phyloP scores from a whole-genome alignment of 208 protist genomes.

The Perkinsela sp. region DNA sequence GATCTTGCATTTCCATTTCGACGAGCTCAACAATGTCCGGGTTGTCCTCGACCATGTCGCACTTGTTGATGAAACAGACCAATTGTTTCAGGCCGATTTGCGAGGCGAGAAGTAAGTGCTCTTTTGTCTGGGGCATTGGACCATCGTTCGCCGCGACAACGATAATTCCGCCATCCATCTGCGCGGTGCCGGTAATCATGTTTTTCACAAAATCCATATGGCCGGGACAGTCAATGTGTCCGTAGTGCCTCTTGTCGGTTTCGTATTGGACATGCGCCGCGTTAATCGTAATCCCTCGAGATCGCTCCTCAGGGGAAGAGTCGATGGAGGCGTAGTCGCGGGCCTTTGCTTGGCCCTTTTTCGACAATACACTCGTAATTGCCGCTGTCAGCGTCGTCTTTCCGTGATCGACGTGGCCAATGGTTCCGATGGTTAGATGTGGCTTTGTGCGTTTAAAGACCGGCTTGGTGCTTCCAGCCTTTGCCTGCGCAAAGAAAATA shows the following conservation, averaged over 20 bases:
- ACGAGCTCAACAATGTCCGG: constrained; percentile 79
- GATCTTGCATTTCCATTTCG: constrained; percentile 86
- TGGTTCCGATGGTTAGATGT: constrained; percentile 92
- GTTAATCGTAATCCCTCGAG: constrained; percentile 97
- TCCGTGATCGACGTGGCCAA: constrained; percentile 96
- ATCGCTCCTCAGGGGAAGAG: constrained; percentile 92
- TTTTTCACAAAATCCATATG: constrained; percentile 99
- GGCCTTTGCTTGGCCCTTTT: constrained; percentile 33
- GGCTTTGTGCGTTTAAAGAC: constrained; percentile 76
- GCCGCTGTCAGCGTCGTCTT: constrained; percentile 94
- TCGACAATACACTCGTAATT: constrained; percentile 78
- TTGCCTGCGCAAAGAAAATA: not conserved
- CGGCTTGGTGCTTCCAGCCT: constrained; percentile 14
- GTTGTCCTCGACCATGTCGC: constrained; percentile 58
- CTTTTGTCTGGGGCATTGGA: constrained; percentile 95
- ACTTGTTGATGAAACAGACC: constrained; percentile 97
- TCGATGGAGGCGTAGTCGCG: constrained; percentile 92
- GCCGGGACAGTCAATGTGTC: constrained; percentile 97
- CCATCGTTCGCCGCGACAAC: constrained; percentile 70
- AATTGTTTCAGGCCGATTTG: constrained; percentile 82
- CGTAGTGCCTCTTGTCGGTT: constrained; percentile 88
- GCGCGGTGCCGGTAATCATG: constrained; percentile 96
- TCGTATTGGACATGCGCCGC: constrained; percentile 91
- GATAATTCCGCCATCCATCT: constrained; percentile 73
- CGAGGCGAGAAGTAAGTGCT: constrained; percentile 89